A percentile compares a stretch with the other conserved stretches of the same genome.
phyloP scores from a whole-genome alignment of 2,329 filamentous ascomycete species.

The Fusarium paranaense region DNA sequence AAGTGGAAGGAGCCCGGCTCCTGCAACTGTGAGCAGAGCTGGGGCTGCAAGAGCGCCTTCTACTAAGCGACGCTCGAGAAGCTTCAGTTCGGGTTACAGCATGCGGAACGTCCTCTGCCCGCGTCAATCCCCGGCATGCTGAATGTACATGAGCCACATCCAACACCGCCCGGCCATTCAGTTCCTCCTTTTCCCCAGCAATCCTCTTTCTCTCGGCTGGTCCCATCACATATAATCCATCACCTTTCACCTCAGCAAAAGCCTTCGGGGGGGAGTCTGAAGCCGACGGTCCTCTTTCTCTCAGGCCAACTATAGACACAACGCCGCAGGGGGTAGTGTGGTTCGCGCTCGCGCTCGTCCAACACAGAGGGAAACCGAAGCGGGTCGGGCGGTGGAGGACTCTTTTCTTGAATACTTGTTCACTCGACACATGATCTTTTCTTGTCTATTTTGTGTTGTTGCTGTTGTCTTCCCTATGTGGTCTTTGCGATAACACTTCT shows the following conservation, averaged over 20 bases:
- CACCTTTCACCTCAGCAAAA: slow-evolving; percentile 18
- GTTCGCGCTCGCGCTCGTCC: not conserved
- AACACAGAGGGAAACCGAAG: slow-evolving; percentile 9
- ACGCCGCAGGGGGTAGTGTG: slow-evolving; percentile 13
- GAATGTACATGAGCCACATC: slow-evolving; percentile 46
- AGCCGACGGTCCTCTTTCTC: slow-evolving; percentile 26
- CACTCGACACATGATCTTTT: slow-evolving; percentile 16
- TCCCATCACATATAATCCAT: not conserved
- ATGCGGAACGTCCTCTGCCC: slow-evolving; percentile 28
- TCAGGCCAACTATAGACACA: slow-evolving; percentile 13
- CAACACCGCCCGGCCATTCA: slow-evolving; percentile 39
- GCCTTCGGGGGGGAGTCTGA: slow-evolving; percentile 23
- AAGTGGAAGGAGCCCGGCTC: slow-evolving; percentile 80
- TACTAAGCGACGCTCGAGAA: slow-evolving; percentile 28
- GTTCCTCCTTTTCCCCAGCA: slow-evolving; percentile 31
- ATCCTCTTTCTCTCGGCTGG: slow-evolving; percentile 12
- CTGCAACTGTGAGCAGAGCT: slow-evolving; percentile 83
- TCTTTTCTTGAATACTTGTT: slow-evolving; percentile 26
- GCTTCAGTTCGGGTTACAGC: slow-evolving; percentile 29
- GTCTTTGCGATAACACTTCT: slow-evolving; percentile 23
- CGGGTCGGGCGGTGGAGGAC: slow-evolving; percentile 29
- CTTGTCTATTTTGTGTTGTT: slow-evolving; percentile 13
- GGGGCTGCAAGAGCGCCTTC: slow-evolving; percentile 66
- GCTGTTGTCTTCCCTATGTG: slow-evolving; percentile 33
- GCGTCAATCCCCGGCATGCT: slow-evolving; percentile 36